Base-by-base conservation (phyloP, 768 basidiomycete genomes). In the Amanita pallidorosea region DNA sequence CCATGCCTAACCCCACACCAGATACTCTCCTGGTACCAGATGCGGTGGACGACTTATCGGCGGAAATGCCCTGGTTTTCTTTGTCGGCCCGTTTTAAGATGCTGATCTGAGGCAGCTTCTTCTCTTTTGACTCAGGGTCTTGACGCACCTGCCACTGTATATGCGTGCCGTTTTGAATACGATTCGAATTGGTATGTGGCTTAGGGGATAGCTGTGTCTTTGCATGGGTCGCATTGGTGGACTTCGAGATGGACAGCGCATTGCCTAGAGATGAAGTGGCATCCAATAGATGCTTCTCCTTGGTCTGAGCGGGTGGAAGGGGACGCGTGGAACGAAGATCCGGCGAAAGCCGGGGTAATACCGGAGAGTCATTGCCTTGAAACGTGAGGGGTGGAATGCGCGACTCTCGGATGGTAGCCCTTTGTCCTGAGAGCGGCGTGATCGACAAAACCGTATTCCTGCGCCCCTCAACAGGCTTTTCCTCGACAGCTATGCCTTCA, bases 11-110 rank as follows among this genome's bases (percentile, higher is more conserved):
- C 5, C 63, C 63, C 9, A 51, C 23, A 4, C 58, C 61, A 43
- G 54, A 60, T 34, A 60, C 63, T 15, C 58, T 62, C 37, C 65
- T 65, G 34, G 68, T 68, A 4, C 60, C 59, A 35, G 57, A 62
- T 37, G 70, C 64, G 55, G 68, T 66, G 49, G 62, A 70, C 69
- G 70, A 71, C 37, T 63, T 66, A 43, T 70, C 68, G 1, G 71
- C 66, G 5, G 59, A 60, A 23, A 64, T 41, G 29, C 55, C 61
- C 49, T 61, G 62, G 45, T 76, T 77, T 54, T 77, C 76, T 53
- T 77, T 77, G 55, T 73, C 70, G 31, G 46, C 53, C 36, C 49
- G 50, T 22, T 52, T 54, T n/a, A 4, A n/a, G 34, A 5, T 45
- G 12, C 20, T 15, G 8, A 40, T 18, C n/a, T 44, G 23, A 9